Evolutionary conservation across 768 basidiomycete species (phyloP), one percentile per base, ranked within the genome.

Genomic region (Xerocomus spinulosus): DNA sequence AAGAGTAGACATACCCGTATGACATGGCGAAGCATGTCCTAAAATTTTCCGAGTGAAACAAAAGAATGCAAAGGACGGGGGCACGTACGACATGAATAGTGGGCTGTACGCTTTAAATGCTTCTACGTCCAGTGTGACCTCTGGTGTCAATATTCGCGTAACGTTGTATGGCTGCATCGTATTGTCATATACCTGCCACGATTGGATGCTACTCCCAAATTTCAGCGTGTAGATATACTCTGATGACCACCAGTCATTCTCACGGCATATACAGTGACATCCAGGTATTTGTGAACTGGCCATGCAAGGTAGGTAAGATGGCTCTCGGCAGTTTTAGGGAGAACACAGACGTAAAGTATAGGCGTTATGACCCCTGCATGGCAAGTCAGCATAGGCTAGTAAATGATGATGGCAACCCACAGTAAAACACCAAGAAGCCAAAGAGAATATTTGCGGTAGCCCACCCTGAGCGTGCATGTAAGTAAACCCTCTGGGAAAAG

Each of bases 371-470:
- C 57, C 67, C 65, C 64, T 66, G 13, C 4, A 17, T 0, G 6
- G 46, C 9, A 14, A 14, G 15, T 61, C n/a, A 53, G 38, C 26
- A 44, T 10, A 17, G 24, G 29, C 35, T 12, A 20, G 18, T 10
- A 3, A 7, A 0, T 12, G 25, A 39, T 32, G 17, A 13, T 32
- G 21, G 21, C 6, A 28, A 28, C 49, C 53, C 54, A 80, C 81
- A 89, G 70, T 81, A 88, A 70, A 90, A 84, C 64, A 85, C 70
- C 14, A 83, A 70, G 56, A 88, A 82, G 6, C 85, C 82, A 52
- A 67, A 67, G 9, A 80, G 69, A 53, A 87, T 74, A 62, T 88
- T 88, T n/a, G 80, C 85, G 55, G 80, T 76, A 3, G 86, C 85
- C 85, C 86, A 88, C 85, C 85, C 64, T 66, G 12, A 28, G 26